phyloP scores from a whole-genome alignment of 2,329 filamentous ascomycete genomes.

The Fusarium equiseti region DNA sequence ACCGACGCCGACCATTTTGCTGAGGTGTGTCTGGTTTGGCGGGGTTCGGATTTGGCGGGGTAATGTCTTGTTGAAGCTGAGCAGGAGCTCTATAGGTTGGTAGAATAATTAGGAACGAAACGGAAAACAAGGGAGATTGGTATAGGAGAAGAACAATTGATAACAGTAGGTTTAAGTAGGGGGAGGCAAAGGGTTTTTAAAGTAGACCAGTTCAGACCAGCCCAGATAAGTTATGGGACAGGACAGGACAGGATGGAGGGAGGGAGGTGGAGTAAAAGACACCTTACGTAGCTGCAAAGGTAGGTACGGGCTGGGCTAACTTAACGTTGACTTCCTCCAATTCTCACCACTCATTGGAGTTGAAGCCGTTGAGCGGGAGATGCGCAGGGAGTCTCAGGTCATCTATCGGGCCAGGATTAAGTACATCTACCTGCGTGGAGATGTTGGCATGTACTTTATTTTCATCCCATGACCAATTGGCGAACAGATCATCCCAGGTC shows the following conservation, averaged over 20 bases:
- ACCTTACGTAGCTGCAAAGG: constrained; percentile 27
- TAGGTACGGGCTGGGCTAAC: constrained; percentile 22
- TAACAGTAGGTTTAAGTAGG: constrained; percentile 15
- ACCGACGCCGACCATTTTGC: constrained; percentile 65
- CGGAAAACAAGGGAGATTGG: constrained; percentile 3
- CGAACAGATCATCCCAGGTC: constrained; percentile 20
- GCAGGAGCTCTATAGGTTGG: constrained; percentile 2
- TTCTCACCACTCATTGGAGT: constrained; percentile 16
- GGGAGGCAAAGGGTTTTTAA: constrained; percentile 44
- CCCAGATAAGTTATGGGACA: constrained; percentile 36
- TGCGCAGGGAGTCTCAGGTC: constrained; percentile 29
- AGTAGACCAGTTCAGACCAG: constrained; percentile 18
- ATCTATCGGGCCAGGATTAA: constrained; percentile 19
- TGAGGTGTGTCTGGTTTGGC: constrained; percentile 47
- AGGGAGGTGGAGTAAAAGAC: constrained; percentile 42
- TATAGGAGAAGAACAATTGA: constrained; percentile 17
- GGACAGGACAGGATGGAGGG: constrained; percentile 22
- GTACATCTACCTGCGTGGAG: constrained; percentile 36
- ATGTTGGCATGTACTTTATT: constrained; percentile 26
- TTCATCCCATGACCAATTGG: constrained; percentile 38
- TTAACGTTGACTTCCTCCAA: background rate
- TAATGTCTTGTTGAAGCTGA: constrained; percentile 44
- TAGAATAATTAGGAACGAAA: constrained; percentile 5
- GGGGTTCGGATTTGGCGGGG: constrained; percentile 56
- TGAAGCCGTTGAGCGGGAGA: constrained; percentile 39